Percentiles rank a stretch among this genome's conserved stretches.
phyloP scores from a whole-genome alignment of 352 stramenopile genomes.

The Sclerospora graminicola region DNA sequence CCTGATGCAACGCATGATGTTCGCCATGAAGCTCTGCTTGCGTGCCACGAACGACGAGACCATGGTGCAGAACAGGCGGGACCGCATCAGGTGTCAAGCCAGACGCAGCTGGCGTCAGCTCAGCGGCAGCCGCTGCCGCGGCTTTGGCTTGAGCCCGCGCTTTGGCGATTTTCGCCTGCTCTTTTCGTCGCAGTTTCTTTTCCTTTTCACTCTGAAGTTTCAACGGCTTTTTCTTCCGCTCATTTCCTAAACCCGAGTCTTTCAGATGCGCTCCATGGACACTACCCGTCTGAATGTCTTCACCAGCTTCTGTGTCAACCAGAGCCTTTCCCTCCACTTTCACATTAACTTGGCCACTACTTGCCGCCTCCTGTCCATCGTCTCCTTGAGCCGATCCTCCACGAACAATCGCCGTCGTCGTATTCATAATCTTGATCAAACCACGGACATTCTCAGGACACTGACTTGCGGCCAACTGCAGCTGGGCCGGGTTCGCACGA shows the following conservation, averaged over 20 bases:
- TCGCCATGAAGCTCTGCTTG: slow-evolving; percentile 47
- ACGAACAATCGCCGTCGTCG: slow-evolving; percentile 23
- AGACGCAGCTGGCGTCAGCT: slow-evolving; percentile 7
- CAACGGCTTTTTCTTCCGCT: slow-evolving; percentile 66
- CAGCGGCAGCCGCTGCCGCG: slow-evolving; percentile 22
- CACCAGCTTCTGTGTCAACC: slow-evolving; percentile 1
- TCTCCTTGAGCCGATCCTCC: slow-evolving; percentile 21
- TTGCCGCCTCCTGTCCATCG: background rate
- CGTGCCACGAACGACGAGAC: slow-evolving; percentile 61
- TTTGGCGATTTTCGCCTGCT: slow-evolving; percentile 75
- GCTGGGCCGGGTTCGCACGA: slow-evolving; percentile 56
- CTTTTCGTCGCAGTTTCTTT: slow-evolving; percentile 75
- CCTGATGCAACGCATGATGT: slow-evolving; percentile 61
- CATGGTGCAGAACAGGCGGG: slow-evolving; percentile 34
- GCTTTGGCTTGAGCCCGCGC: slow-evolving; percentile 64
- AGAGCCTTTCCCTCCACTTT: slow-evolving; percentile 9
- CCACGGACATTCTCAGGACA: slow-evolving; percentile 65
- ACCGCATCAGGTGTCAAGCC: slow-evolving; percentile 2
- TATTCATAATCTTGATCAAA: slow-evolving; percentile 87
- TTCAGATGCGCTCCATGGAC: slow-evolving; percentile 3
- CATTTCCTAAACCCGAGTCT: slow-evolving; percentile 15
- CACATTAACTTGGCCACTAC: slow-evolving; percentile 4
- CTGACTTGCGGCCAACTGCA: slow-evolving; percentile 59
- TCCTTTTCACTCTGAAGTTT: slow-evolving; percentile 81
- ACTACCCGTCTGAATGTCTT: background rate